Base-by-base conservation (phyloP, 106 monocot genomes). In the Apostasia shenzhenica region DNA sequence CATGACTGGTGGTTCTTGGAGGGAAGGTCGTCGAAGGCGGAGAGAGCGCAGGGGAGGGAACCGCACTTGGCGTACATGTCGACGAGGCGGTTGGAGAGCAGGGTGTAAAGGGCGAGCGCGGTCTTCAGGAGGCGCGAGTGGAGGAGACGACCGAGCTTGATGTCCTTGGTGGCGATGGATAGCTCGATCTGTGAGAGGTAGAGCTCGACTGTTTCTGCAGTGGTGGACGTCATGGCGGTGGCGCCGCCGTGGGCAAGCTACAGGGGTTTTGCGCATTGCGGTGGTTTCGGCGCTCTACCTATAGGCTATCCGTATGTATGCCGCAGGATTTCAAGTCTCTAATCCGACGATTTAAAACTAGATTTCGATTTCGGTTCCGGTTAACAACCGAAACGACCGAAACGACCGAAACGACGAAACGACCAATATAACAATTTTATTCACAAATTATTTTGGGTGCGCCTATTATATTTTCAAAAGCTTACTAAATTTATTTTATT, bases 81-180 rank as follows among this genome's bases (percentile, higher is more conserved):
- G 69, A 81, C 38, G 65, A 91, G 68, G 54, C 80, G 90, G 61
- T 90, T 90, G 54, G 81, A 68, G 76, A 90, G 76, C 76, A 90
- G 73, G 55, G 85, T 79, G 79, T 76, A 67, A 44, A 49, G 67
- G 68, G 70, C 41, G 60, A 86, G 81, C 41, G 82, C 78, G 66
- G 73, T 70, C 61, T 85, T 83, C 77, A 76, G 38, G 79, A 90
- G 75, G 61, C 75, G 72, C 13, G 76, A 63, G 69, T 90, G 90
- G 58, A 86, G 56, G 71, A 52, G n/a, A 12, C 40, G 56, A 39
- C 79, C 81, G 12, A 68, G 61, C 45, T 9, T 45, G 70, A 85
- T 79, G 65, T 74, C 39, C 11, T 55, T 54, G 58, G 50, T 13
- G 55, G 75, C 53, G 67, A 81, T 70, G 75, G 73, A 81, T 3